Evolutionary conservation across 2,329 filamentous ascomycete genomes (phyloP).

Genomic region (Exophiala viscosa): DNA sequence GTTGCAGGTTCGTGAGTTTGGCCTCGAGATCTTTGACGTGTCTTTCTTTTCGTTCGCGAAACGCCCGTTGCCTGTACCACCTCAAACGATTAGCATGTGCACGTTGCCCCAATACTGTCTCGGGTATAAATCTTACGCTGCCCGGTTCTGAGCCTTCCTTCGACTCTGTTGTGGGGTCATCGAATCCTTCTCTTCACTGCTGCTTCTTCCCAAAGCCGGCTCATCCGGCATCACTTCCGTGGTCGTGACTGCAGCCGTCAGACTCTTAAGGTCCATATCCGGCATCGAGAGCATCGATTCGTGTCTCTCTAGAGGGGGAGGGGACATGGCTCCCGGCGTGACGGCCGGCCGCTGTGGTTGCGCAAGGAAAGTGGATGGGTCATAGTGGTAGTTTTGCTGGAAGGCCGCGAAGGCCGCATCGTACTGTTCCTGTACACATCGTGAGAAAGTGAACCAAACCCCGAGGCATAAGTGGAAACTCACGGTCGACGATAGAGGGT

Average conservation of each 20-base stretch:
- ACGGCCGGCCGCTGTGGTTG: conserved; percentile 18
- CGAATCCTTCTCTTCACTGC: conserved; percentile 53
- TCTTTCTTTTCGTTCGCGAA: conserved; percentile 90
- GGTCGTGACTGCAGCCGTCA: conserved; percentile 26
- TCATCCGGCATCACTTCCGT: conserved; percentile 30
- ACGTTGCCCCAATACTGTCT: background rate
- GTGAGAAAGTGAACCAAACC: conserved; percentile 19
- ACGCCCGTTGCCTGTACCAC: conserved; percentile 74
- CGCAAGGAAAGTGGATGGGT: conserved; percentile 34
- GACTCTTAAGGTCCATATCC: conserved; percentile 32
- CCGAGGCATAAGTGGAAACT: conserved; percentile 29
- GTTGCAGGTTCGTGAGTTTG: conserved; percentile 74
- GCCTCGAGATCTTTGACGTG: conserved; percentile 90
- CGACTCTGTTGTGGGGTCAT: conserved; percentile 55
- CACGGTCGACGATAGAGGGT: conserved; percentile 41
- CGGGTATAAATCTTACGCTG: conserved; percentile 55
- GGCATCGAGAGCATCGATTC: conserved; percentile 31
- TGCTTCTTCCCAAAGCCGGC: conserved; percentile 36
- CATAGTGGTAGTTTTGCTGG: conserved; percentile 38
- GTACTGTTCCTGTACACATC: conserved; percentile 31
- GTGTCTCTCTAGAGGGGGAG: conserved; percentile 35
- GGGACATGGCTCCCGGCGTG: conserved; percentile 19
- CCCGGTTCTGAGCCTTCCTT: conserved; percentile 68
- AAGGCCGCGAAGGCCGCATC: conserved; percentile 37
- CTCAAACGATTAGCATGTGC: conserved; percentile 4